Percentiles rank a stretch among this genome's conserved stretches.
phyloP scores from a whole-genome alignment of 2,329 filamentous ascomycete species.

The Phialophora verrucosa region DNA sequence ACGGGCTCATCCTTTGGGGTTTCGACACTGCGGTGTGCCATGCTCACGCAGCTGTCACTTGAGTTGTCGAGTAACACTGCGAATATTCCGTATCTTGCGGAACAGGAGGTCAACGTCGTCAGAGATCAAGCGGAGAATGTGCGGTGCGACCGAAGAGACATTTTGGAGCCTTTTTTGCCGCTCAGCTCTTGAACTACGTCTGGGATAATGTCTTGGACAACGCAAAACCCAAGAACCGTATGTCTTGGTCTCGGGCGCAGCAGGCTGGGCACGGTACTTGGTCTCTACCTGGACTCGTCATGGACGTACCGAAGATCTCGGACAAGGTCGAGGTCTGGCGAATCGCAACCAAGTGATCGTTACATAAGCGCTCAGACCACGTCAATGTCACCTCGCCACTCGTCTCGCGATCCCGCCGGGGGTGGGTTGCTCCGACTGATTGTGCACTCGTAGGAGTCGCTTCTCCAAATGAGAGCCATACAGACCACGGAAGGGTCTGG shows the following conservation, averaged over 20 bases:
- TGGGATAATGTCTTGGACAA: background rate
- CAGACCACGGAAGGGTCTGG: background rate
- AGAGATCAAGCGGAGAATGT: background rate
- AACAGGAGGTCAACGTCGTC: background rate
- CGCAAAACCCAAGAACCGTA: background rate
- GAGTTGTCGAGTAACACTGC: background rate
- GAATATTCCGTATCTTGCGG: conserved; percentile 1
- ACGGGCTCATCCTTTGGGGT: background rate
- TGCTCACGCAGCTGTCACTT: background rate
- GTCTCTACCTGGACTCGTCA: background rate
- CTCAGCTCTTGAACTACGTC: background rate
- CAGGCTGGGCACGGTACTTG: background rate
- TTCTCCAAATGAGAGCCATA: background rate
- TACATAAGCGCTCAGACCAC: background rate
- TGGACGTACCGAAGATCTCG: background rate
- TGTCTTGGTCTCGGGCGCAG: conserved; percentile 8
- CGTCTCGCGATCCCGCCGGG: background rate
- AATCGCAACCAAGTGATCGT: background rate
- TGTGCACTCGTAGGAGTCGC: background rate
- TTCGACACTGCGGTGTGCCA: background rate
- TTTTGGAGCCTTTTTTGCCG: background rate
- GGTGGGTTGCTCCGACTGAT: conserved; percentile 1
- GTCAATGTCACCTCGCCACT: background rate
- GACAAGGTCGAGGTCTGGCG: background rate
- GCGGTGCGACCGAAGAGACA: background rate